These are phyloP conservation scores for Laguncularia racemosa DNA, from an alignment of 345 rosid genomes.

Conservation along the genomic window DNA sequence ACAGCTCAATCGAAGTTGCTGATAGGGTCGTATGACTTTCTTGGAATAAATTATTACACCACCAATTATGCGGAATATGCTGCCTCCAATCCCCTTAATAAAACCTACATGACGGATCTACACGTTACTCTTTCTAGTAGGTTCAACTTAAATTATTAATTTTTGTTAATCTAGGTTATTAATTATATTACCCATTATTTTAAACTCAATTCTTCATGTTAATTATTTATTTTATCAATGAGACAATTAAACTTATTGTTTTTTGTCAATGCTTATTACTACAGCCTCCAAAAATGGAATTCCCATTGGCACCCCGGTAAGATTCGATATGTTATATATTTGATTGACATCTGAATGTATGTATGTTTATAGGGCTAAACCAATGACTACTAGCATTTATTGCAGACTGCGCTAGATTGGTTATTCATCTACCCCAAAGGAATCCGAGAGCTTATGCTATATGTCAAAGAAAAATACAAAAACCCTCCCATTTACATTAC, in stretches of 20 bases:
- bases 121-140: conserved; percentile 13
- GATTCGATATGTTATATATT: neutral
- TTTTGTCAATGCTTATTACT: neutral
- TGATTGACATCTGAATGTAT: neutral
- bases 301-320: conserved; percentile 30
- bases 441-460: conserved; percentile 13
- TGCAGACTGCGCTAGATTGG: conserved; percentile 26
- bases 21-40: conserved; percentile 45
- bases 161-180: neutral
- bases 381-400: neutral
- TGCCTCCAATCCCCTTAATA: conserved; percentile 3
- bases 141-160: neutral
- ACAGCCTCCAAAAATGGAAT: conserved; percentile 28
- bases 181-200: neutral
- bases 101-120: conserved; percentile 21
- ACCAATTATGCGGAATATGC: conserved; percentile 24
- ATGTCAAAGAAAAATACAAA: conserved; percentile 18
- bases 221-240: neutral
- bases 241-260: neutral
- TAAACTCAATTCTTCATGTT: neutral
- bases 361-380: neutral
- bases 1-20: conserved; percentile 30
- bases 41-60: conserved; percentile 55
- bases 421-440: conserved; percentile 30
- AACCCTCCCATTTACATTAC: conserved; percentile 27